Evolutionary conservation across 2,329 filamentous ascomycete species (phyloP).

Genomic region (Thelonectria rubi): DNA sequence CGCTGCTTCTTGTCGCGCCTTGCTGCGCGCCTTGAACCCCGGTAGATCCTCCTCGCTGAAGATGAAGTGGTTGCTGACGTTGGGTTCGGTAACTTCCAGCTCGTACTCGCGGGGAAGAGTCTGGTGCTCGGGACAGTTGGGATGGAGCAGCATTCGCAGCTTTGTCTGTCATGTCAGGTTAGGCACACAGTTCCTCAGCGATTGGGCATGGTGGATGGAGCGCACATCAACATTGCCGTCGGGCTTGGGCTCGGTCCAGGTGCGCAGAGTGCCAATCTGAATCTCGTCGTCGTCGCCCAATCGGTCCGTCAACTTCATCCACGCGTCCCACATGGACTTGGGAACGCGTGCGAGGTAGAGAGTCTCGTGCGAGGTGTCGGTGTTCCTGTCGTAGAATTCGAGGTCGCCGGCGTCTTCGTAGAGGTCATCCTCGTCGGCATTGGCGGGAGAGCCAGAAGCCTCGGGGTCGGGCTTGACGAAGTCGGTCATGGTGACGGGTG

Average conservation of each 20-base stretch:
- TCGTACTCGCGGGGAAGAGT: conserved; percentile 89
- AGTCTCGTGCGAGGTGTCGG: conserved; percentile 52
- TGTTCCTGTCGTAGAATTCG: conserved; percentile 61
- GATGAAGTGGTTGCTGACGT: conserved; percentile 86
- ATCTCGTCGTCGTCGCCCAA: conserved; percentile 85
- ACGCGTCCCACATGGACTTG: conserved; percentile 81
- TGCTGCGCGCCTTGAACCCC: conserved; percentile 56
- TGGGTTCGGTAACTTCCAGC: conserved; percentile 69
- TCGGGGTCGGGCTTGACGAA: conserved; percentile 62
- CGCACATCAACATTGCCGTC: conserved; percentile 58
- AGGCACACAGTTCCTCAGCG: conserved; percentile 12
- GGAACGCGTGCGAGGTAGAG: conserved; percentile 82
- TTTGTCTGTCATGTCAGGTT: conserved; percentile 43
- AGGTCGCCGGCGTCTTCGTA: conserved; percentile 69
- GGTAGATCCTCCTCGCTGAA: conserved; percentile 95
- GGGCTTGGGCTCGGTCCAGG: conserved; percentile 63
- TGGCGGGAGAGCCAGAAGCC: conserved; percentile 52
- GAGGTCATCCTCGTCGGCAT: conserved; percentile 71
- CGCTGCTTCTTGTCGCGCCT: conserved; percentile 63
- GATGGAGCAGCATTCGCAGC: conserved; percentile 72
- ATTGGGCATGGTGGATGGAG: background rate
- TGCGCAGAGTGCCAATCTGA: conserved; percentile 77
- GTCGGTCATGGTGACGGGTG: conserved; percentile 45
- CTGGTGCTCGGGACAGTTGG: conserved; percentile 72
- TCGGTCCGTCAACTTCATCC: conserved; percentile 63